Conservation (phyloP, 2,329 filamentous ascomycete species). For the Aspergillus novofumigatus region DNA sequence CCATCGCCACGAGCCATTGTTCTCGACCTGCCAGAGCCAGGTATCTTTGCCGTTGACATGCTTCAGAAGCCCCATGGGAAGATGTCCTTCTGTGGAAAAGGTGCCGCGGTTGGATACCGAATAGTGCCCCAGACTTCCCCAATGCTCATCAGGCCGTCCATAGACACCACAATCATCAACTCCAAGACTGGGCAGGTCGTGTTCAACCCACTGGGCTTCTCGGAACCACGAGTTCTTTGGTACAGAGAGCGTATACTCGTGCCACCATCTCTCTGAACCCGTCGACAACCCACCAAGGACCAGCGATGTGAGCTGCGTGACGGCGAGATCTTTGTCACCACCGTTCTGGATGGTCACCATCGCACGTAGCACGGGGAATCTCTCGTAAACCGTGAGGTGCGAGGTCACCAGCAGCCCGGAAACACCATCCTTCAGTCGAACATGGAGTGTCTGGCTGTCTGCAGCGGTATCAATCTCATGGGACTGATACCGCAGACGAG, state of each 20-base stretch:
- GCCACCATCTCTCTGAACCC: constrained; percentile 15
- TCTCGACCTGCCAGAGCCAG: constrained; percentile 37
- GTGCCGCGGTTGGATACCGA: constrained; percentile 23
- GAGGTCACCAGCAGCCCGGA: constrained; percentile 14
- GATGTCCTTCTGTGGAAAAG: constrained; percentile 26
- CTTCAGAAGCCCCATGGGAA: constrained; percentile 30
- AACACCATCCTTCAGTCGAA: constrained; percentile 13
- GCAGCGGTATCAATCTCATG: constrained; percentile 6
- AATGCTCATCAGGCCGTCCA: constrained; percentile 14
- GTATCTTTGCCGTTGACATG: constrained; percentile 17
- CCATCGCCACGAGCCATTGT: constrained; percentile 36
- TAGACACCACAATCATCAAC: constrained; percentile 25
- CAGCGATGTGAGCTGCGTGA: constrained; percentile 22
- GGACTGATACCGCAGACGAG: constrained; percentile 19
- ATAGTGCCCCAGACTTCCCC: constrained; percentile 17
- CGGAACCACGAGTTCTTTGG: constrained; percentile 33
- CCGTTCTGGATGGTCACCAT: constrained; percentile 20
- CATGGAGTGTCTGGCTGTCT: constrained; percentile 9
- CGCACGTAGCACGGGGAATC: constrained; percentile 16
- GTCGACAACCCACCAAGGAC: constrained; percentile 18
- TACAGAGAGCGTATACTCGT: constrained; percentile 19
- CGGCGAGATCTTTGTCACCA: constrained; percentile 3
- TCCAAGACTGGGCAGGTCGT: constrained; percentile 23
- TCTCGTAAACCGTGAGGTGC: constrained; percentile 18
- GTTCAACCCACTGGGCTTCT: constrained; percentile 30